These are phyloP conservation scores for Citrullus colocynthis DNA, from an alignment of 306 rosid species.

Conservation along the genomic window DNA sequence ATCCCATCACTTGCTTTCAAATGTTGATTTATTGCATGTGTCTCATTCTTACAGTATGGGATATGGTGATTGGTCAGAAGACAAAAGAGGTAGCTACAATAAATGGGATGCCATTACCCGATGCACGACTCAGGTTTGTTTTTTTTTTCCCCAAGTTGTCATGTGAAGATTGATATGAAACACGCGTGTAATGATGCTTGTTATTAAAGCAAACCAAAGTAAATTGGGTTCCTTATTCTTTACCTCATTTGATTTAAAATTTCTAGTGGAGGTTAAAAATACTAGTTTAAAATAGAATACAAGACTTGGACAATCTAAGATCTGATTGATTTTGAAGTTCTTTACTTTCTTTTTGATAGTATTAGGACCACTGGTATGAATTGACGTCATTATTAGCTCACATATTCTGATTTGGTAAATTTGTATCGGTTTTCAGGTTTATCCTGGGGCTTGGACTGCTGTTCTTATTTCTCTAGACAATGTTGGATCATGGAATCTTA, in stretches of 20 bases:
- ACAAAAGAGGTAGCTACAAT: slow-evolving; percentile 44
- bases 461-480: slow-evolving; percentile 70
- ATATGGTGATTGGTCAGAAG: slow-evolving; percentile 67
- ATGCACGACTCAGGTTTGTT: slow-evolving; percentile 62
- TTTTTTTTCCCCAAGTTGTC: neutral
- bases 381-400: neutral
- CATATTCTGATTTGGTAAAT: neutral
- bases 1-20: neutral
- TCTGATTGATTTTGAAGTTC: neutral
- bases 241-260: neutral
- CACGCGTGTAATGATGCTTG: slow-evolving; percentile 6
- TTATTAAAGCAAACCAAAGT: neutral
- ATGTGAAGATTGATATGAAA: neutral
- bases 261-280: neutral
- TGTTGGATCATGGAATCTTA: slow-evolving; percentile 60
- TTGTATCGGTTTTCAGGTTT: slow-evolving; percentile 34
- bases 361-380: neutral
- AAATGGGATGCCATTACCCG: slow-evolving; percentile 83
- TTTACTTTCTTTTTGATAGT: neutral
- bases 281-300: neutral
- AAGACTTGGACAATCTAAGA: neutral
- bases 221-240: neutral
- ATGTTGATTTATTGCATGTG: neutral
- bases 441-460: slow-evolving; percentile 84
- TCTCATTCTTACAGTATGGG: slow-evolving; percentile 37